phyloP scores from a whole-genome alignment of 805 yeast genomes.

The Candida chilensis region DNA sequence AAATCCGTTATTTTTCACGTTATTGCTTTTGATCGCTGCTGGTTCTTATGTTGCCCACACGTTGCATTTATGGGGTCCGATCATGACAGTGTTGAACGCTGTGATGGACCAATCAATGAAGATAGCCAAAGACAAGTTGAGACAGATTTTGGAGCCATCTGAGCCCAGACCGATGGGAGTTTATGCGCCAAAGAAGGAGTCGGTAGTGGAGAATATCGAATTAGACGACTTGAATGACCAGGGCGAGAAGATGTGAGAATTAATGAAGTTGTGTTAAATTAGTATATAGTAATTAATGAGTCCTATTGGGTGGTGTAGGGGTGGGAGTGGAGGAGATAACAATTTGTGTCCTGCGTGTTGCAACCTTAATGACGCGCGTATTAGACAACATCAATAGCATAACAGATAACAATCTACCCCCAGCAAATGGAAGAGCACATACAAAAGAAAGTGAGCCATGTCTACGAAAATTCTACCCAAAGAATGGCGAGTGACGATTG shows the following conservation, averaged over 20 bases:
- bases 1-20: constrained; percentile 73
- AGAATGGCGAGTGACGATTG: too few species aligned
- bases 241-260: constrained; percentile 2
- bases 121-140: constrained; percentile 52
- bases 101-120: constrained; percentile 47
- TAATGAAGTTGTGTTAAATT: too few species aligned
- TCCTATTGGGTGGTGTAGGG: too few species aligned
- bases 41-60: constrained; percentile 60
- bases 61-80: constrained; percentile 71
- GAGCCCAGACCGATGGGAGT: neutral
- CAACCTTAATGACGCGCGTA: too few species aligned
- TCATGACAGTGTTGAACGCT: constrained; percentile 47
- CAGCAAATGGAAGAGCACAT: too few species aligned
- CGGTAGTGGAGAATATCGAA: constrained; percentile 1
- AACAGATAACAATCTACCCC: too few species aligned
- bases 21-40: constrained; percentile 48
- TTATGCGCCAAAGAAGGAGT: neutral
- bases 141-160: constrained; percentile 31
- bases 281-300: too few species aligned
- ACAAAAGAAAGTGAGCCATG: too few species aligned
- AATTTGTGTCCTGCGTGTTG: too few species aligned
- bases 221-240: constrained; percentile 3
- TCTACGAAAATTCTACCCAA: too few species aligned
- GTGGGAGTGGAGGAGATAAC: too few species aligned
- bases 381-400: too few species aligned